Evolutionary conservation across 2,329 filamentous ascomycete genomes (phyloP).

Genomic region (Gyromitra esculenta): DNA sequence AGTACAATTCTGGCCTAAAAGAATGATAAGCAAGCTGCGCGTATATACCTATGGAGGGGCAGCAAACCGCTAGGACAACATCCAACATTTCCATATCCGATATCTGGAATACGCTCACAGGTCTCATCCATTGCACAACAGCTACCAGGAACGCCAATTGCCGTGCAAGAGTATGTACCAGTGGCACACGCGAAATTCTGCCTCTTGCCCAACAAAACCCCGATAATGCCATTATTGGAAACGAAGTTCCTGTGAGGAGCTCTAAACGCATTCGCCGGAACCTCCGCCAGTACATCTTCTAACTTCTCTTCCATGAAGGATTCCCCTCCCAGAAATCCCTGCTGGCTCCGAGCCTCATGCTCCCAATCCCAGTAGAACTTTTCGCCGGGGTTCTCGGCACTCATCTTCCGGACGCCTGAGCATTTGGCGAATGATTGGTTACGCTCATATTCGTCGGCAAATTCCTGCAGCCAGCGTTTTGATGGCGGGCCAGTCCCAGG

Average conservation of each 20-base stretch:
- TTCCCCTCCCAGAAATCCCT: constrained; percentile 33
- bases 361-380: constrained; percentile 70
- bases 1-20: constrained; percentile 70
- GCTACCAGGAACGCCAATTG: constrained; percentile 73
- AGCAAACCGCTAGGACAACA: constrained; percentile 70
- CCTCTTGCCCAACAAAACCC: constrained; percentile 55
- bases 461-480: constrained; percentile 47
- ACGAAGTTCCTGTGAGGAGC: constrained; percentile 36
- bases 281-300: constrained; percentile 23
- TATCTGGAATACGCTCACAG: constrained; percentile 73
- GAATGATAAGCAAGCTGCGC: constrained; percentile 11
- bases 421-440: constrained; percentile 39
- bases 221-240: constrained; percentile 29
- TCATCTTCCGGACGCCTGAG: constrained; percentile 76
- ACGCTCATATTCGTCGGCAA: constrained; percentile 20
- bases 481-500: constrained; percentile 46
- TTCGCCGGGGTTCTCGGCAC: constrained; percentile 71
- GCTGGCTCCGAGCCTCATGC: constrained; percentile 34
- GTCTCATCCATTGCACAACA: constrained; percentile 75
- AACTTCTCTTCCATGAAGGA: constrained; percentile 8
- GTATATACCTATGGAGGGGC: constrained; percentile 27
- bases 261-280: constrained; percentile 10
- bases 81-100: constrained; percentile 73
- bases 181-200: constrained; percentile 73
- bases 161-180: constrained; percentile 72